A percentile compares a stretch with the other conserved stretches of the same genome.
Conservation (phyloP, 2,329 filamentous ascomycete species). For the Microdochium paspali region DNA sequence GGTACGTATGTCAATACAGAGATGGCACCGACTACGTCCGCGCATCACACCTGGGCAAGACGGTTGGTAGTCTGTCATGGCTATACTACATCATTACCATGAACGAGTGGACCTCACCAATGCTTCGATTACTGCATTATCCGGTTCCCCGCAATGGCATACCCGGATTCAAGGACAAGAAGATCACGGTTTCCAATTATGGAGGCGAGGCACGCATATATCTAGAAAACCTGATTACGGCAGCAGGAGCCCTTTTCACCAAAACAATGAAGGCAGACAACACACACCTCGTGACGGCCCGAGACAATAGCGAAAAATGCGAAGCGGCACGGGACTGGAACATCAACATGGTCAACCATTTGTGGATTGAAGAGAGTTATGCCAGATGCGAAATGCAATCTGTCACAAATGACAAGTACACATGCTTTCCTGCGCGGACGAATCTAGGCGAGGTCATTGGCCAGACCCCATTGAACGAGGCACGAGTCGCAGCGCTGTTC, state of each 20-base stretch:
- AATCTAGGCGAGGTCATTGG: conserved; percentile 92
- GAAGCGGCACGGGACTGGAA: conserved; percentile 88
- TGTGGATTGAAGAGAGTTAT: conserved; percentile 97
- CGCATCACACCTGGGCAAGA: conserved; percentile 68
- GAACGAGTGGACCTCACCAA: conserved; percentile 80
- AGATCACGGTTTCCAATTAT: conserved; percentile 92
- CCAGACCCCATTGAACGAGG: conserved; percentile 69
- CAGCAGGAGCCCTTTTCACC: conserved; percentile 79
- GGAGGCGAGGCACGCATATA: conserved; percentile 90
- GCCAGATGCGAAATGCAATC: conserved; percentile 73
- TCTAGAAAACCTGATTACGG: conserved; percentile 81
- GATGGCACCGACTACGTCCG: conserved; percentile 69
- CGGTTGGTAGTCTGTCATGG: conserved; percentile 90
- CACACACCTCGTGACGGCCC: conserved; percentile 88
- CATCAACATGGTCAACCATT: conserved; percentile 81
- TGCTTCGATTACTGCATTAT: conserved; percentile 80
- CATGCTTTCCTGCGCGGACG: conserved; percentile 76
- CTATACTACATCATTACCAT: conserved; percentile 84
- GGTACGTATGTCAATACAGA: conserved; percentile 80
- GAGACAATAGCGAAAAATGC: conserved; percentile 85
- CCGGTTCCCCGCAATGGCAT: conserved; percentile 71
- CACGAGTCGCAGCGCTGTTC: conserved; percentile 54
- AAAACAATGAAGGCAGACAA: conserved; percentile 94
- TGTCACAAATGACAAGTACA: conserved; percentile 67
- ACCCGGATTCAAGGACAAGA: conserved; percentile 64